These are phyloP conservation scores for Picea mariana DNA, from an alignment of 83 land plant species.

Conservation along the genomic window DNA sequence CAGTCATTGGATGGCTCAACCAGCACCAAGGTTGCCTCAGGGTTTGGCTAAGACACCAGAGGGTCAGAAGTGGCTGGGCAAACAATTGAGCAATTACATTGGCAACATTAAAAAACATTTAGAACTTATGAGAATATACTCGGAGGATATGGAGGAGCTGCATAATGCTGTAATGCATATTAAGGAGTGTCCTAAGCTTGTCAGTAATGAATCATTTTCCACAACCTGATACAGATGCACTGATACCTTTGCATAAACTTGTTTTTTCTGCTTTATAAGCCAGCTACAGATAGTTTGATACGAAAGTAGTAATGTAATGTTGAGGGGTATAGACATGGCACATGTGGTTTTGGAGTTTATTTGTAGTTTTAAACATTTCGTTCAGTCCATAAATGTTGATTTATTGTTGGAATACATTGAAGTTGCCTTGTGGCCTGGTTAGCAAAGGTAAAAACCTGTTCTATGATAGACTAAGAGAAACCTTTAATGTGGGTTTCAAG, in stretches of 20 bases:
- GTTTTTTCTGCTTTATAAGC: too few relatives aligned
- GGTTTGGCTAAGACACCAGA: slow-evolving; percentile 3
- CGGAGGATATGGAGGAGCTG: slow-evolving; percentile 10
- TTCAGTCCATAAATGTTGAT: too few relatives aligned
- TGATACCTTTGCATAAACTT: not conserved
- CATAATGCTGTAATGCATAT: slow-evolving; percentile 13
- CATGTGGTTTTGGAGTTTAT: too few relatives aligned
- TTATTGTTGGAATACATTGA: too few relatives aligned
- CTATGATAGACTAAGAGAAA: too few relatives aligned
- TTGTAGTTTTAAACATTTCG: too few relatives aligned
- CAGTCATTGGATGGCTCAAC: slow-evolving; percentile 12
- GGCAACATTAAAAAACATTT: not conserved
- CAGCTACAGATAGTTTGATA: too few relatives aligned
- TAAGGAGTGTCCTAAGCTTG: not conserved
- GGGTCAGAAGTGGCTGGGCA: slow-evolving; percentile 10
- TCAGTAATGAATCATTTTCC: not conserved
- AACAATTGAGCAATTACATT: slow-evolving; percentile 2
- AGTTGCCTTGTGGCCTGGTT: too few relatives aligned
- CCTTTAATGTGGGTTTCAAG: too few relatives aligned
- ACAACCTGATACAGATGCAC: not conserved
- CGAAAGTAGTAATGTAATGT: too few relatives aligned
- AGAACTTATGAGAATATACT: slow-evolving; percentile 2
- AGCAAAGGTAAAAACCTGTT: too few relatives aligned
- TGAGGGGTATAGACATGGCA: too few relatives aligned
- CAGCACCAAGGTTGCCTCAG: slow-evolving; percentile 8